These are phyloP conservation scores for Metschnikowia chrysomelidarum DNA, from an alignment of 805 yeast genomes.

Conservation along the genomic window DNA sequence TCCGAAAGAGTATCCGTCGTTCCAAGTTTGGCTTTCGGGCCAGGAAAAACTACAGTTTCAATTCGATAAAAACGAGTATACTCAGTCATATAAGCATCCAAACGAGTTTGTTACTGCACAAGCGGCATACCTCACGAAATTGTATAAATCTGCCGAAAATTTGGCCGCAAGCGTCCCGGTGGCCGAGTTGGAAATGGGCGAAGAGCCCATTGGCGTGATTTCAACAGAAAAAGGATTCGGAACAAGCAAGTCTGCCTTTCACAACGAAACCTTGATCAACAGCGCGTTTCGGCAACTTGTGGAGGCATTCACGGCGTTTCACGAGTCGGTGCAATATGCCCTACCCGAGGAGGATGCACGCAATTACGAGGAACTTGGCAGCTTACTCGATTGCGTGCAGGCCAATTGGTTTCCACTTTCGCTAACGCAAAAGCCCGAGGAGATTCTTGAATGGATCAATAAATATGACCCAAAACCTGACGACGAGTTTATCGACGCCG, in stretches of 20 bases:
- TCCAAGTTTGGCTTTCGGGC: constrained; percentile 48
- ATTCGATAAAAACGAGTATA: constrained; percentile 42
- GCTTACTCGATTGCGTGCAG: constrained; percentile 56
- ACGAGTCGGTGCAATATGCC: constrained; percentile 22
- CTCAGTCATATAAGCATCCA: constrained; percentile 30
- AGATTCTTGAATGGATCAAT: constrained; percentile 62
- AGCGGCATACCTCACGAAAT: constrained; percentile 44
- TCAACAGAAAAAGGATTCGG: constrained; percentile 19
- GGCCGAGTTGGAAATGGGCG: constrained; percentile 5
- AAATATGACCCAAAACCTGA: constrained; percentile 68
- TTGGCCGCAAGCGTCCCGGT: constrained; percentile 21
- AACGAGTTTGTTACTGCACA: constrained; percentile 41
- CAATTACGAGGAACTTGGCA: constrained; percentile 36
- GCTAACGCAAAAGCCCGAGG: constrained; percentile 40
- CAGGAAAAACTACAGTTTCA: constrained; percentile 36
- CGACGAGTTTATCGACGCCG: constrained; percentile 45
- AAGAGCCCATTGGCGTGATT: constrained; percentile 34
- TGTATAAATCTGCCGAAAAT: constrained; percentile 52
- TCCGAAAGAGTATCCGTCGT: constrained; percentile 31
- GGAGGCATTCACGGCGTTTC: constrained; percentile 29
- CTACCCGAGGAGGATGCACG: constrained; percentile 27
- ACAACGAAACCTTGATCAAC: constrained; percentile 17
- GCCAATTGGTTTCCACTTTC: constrained; percentile 47
- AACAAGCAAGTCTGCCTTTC: constrained; percentile 8
- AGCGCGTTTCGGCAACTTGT: constrained; percentile 28